Percentiles rank a stretch among this genome's conserved stretches.
Conservation (phyloP, 768 basidiomycete genomes). For the Phaffia tasmanica region DNA sequence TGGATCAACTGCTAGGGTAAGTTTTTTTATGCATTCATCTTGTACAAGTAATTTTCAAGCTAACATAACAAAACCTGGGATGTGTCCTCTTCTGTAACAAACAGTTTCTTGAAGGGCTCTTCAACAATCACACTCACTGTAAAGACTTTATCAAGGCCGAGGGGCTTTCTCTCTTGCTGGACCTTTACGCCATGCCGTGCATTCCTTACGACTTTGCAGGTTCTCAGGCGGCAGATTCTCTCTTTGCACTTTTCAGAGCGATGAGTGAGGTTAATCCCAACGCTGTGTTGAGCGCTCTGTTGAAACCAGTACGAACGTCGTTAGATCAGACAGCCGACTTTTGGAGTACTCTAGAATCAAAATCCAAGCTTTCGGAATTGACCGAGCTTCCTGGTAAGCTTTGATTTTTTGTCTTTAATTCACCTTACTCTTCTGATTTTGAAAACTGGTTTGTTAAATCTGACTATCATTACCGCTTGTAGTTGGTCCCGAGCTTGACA, state of each 20-base stretch:
- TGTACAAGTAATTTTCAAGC: neutral
- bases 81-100: neutral
- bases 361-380: conserved; percentile 56
- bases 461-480: neutral
- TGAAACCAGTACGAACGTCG: conserved; percentile 58
- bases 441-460: neutral
- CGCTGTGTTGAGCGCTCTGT: conserved; percentile 60
- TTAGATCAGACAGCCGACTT: conserved; percentile 59
- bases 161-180: conserved; percentile 61
- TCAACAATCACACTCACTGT: conserved; percentile 81
- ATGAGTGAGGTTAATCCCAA: conserved; percentile 76
- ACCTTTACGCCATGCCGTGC: conserved; percentile 69
- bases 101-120: conserved; percentile 86
- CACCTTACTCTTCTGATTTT: neutral
- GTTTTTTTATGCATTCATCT: conserved; percentile 28
- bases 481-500: conserved; percentile 38
- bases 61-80: neutral
- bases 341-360: conserved; percentile 49
- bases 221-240: conserved; percentile 70
- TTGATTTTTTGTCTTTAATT: conserved; percentile 7
- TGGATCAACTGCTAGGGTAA: conserved; percentile 63
- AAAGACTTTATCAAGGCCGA: conserved; percentile 75
- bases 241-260: conserved; percentile 77
- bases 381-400: conserved; percentile 48
- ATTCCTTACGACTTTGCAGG: conserved; percentile 80